phyloP scores from a whole-genome alignment of 495 filamentous ascomycete species.

The Tuber aestivum region DNA sequence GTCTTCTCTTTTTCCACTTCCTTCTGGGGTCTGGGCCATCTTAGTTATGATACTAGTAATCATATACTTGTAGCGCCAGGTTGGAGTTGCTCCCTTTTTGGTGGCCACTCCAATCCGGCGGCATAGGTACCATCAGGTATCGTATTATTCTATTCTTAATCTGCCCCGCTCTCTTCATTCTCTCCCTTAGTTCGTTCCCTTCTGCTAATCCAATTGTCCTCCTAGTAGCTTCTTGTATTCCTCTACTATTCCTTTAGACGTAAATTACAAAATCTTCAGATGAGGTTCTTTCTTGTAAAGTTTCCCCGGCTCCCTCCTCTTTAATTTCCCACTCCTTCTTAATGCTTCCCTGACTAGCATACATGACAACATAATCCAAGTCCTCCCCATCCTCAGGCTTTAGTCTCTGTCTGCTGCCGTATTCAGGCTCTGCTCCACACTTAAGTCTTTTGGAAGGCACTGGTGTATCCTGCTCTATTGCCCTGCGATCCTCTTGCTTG shows the following conservation, averaged over 20 bases:
- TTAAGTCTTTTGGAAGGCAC: not conserved
- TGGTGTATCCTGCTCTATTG: not conserved
- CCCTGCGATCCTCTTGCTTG: not conserved
- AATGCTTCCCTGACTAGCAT: not conserved
- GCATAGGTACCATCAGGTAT: too few relatives aligned
- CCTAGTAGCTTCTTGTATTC: not conserved
- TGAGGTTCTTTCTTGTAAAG: not conserved
- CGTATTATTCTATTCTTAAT: too few relatives aligned
- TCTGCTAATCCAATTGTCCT: not conserved
- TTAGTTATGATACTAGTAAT: too few relatives aligned
- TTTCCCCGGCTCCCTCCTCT: not conserved
- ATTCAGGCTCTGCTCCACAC: not conserved
- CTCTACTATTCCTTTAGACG: not conserved
- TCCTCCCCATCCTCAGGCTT: not conserved
- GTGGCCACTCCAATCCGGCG: too few relatives aligned
- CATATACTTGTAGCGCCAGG: too few relatives aligned
- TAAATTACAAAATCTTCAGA: constrained; percentile 2
- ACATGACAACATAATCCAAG: not conserved
- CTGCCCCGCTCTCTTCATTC: too few relatives aligned
- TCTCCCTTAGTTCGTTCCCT: not conserved
- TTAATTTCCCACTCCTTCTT: not conserved
- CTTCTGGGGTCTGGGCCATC: too few relatives aligned
- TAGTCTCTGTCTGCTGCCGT: not conserved
- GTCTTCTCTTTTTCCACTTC: too few relatives aligned
- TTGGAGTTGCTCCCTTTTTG: too few relatives aligned